A percentile compares a stretch with the other conserved stretches of the same genome.
Evolutionary conservation across 2,329 filamentous ascomycete genomes (phyloP).

Genomic region (Dactylellina leptospora): DNA sequence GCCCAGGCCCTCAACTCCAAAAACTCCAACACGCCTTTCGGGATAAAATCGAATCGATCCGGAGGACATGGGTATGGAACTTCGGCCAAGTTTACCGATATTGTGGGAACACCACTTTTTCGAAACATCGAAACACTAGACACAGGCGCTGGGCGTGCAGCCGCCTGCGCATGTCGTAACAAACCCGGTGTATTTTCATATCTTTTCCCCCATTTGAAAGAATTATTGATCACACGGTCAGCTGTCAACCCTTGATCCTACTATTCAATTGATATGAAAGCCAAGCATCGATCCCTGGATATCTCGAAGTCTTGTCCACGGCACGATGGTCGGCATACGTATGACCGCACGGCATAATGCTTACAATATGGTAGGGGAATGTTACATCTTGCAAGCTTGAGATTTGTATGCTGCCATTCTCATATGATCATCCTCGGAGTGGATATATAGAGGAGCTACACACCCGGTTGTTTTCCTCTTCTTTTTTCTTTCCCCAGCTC

Average conservation of each 20-base stretch:
- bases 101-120: constrained; percentile 38
- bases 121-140: constrained; percentile 27
- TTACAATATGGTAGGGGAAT: constrained; percentile 10
- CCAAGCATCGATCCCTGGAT: constrained; percentile 28
- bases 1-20: constrained; percentile 33
- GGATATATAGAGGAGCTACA: constrained; percentile 30
- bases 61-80: constrained; percentile 43
- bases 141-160: neutral
- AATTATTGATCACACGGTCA: constrained; percentile 34
- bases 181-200: constrained; percentile 18
- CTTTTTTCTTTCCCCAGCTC: constrained; percentile 24
- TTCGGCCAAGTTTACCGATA: constrained; percentile 46
- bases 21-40: constrained; percentile 40
- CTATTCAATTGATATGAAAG: neutral
- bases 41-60: constrained; percentile 47
- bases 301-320: constrained; percentile 32
- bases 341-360: constrained; percentile 14
- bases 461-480: constrained; percentile 4
- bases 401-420: too few relatives aligned
- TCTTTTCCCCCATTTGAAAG: constrained; percentile 7
- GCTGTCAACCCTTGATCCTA: constrained; percentile 25
- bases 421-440: neutral
- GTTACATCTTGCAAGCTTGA: constrained; percentile 34
- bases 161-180: constrained; percentile 36
- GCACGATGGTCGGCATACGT: constrained; percentile 25